A percentile compares a stretch with the other conserved stretches of the same genome.
phyloP scores from a whole-genome alignment of 176 grass and related monocot species.

The Lolium multiflorum region DNA sequence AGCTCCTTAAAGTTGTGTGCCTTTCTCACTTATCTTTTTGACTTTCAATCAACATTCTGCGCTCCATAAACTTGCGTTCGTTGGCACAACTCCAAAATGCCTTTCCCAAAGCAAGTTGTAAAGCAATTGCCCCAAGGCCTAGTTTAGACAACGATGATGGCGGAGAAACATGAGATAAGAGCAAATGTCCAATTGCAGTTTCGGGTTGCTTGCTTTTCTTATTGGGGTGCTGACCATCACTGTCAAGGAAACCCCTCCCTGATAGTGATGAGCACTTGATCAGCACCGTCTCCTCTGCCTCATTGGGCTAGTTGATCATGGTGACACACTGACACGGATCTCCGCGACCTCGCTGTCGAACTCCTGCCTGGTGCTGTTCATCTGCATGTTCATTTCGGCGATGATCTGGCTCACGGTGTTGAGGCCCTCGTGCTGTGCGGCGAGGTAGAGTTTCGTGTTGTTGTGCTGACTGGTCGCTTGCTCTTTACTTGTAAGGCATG shows the following conservation, averaged over 20 bases:
- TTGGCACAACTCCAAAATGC: not conserved
- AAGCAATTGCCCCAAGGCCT: not conserved
- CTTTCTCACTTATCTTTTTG: not conserved
- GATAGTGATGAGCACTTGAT: slow-evolving; percentile 53
- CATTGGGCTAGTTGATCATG: slow-evolving; percentile 86
- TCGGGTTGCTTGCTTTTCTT: not conserved
- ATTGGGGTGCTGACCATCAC: not conserved
- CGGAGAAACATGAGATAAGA: not conserved
- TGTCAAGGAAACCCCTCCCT: not conserved
- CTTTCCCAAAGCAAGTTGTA: not conserved
- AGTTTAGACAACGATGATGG: not conserved
- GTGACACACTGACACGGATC: slow-evolving; percentile 68
- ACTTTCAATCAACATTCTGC: not conserved
- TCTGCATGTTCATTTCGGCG: slow-evolving; percentile 75
- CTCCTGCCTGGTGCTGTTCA: slow-evolving; percentile 82
- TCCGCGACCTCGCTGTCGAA: slow-evolving; percentile 88
- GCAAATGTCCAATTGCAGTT: too few relatives aligned
- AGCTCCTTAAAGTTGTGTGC: slow-evolving; percentile 7
- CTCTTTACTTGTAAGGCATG: slow-evolving; percentile 63
- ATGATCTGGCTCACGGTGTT: slow-evolving; percentile 68
- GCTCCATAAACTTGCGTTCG: not conserved
- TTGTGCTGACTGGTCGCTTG: slow-evolving; percentile 88
- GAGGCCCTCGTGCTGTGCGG: slow-evolving; percentile 81
- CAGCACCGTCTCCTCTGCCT: slow-evolving; percentile 72
- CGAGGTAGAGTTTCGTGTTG: slow-evolving; percentile 95